Base-by-base conservation (phyloP, 2,329 filamentous ascomycete species). In the Bipolaris gigantea region DNA sequence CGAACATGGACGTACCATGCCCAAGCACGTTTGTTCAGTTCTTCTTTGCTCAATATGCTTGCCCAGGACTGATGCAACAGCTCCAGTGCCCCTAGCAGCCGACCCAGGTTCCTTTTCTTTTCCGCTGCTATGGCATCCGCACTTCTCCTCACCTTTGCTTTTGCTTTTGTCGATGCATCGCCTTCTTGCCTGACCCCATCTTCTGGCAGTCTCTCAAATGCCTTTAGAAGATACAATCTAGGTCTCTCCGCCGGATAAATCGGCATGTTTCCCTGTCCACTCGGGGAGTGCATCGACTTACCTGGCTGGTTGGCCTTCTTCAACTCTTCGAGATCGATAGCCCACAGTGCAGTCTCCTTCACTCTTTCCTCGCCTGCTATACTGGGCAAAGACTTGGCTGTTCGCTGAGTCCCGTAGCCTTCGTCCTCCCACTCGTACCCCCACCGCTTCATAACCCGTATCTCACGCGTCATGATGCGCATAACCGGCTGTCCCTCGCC, bases 21-120 rank as follows among this genome's bases (percentile, higher is more conserved):
- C 89, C 90, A 95, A 16, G 90, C 89, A 55, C 86, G 83, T 57
- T 81, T 81, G 69, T 96, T 89, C 48, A 96, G 77, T 64, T 96
- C 89, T 15, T 82, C 79, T 4, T 76, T 75, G 23, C 75, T 80
- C 32, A 95, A 71, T 27, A 84, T 80, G n/a, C 78, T 75, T 1
- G 81, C 80, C 92, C 91, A 96, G 56, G 89, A 93, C 42, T 81
- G 79, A 64, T 85, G 92, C 1, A 95, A 71, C 18, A 90, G 70
- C 57, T 92, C 83, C 52, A 96, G 76, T 0, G 89, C 86, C 3
- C 84, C 87, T 0, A 96, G 78, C 3, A 95, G 73, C 51, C 87
- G 75, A 0, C 84, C 85, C 1, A 94, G 76, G 63, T 91, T 92
- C 51, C 83, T 80, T 63, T 88, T 85, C 63, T 85, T 90, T 67